Percentiles rank a stretch among this genome's conserved stretches.
Conservation (phyloP, 169 alveolate genomes). For the Plasmodium chabaudi region DNA sequence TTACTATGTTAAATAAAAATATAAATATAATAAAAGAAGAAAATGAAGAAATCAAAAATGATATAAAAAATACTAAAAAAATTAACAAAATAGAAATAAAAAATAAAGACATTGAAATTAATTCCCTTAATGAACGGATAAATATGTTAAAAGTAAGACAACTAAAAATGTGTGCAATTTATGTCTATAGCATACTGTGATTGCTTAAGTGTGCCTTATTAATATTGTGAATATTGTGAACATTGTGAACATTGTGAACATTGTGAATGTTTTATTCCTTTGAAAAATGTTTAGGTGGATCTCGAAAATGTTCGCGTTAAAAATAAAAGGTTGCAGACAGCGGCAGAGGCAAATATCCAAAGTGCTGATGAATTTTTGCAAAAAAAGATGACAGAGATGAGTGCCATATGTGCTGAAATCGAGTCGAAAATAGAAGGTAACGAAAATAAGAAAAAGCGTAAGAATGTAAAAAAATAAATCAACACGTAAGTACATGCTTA, state of each 20-base stretch:
- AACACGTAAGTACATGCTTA: too few species aligned
- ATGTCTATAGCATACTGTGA: too few species aligned
- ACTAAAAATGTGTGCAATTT: neutral
- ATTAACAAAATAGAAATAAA: constrained; percentile 36
- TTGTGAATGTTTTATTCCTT: too few species aligned
- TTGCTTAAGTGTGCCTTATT: neutral
- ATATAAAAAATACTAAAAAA: constrained; percentile 19
- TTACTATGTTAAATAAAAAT: constrained; percentile 13
- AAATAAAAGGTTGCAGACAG: constrained; percentile 50
- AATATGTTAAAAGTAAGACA: constrained; percentile 28
- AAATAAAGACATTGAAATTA: constrained; percentile 51
- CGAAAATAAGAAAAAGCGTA: neutral
- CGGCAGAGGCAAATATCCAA: constrained; percentile 49
- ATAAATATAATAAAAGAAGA: constrained; percentile 28
- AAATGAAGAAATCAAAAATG: constrained; percentile 41
- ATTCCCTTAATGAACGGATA: constrained; percentile 11
- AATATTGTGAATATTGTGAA: too few species aligned
- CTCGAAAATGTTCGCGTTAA: constrained; percentile 38
- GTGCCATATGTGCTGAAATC: constrained; percentile 21
- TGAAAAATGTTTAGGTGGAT: constrained; percentile 3
- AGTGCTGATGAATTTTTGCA: constrained; percentile 62
- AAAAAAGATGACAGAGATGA: constrained; percentile 46
- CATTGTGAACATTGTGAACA: too few species aligned
- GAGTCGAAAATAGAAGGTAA: constrained; percentile 48
- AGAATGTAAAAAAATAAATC: neutral